Conservation (phyloP, 345 rosid genomes). For the Eucalyptus erythrocorys region DNA sequence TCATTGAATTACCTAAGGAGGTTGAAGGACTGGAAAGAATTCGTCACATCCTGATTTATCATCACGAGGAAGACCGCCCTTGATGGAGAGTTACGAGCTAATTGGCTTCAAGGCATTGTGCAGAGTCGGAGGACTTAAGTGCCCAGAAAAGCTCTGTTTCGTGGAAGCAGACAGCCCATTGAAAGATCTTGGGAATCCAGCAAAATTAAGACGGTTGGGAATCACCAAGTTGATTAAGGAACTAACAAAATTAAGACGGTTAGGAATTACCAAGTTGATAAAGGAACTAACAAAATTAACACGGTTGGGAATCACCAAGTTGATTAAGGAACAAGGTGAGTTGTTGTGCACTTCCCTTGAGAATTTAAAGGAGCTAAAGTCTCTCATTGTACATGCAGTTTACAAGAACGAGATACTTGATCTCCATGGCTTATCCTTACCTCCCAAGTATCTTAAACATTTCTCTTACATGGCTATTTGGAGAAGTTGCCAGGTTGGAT, state of each 20-base stretch:
- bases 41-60: no score
- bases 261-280: no score
- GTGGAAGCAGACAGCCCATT: not conserved
- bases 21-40: no score
- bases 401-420: not conserved
- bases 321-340: not conserved
- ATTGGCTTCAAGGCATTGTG: not conserved
- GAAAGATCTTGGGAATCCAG: not conserved
- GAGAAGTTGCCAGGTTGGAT: not conserved
- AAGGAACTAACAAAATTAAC: no score
- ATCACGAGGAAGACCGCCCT: no score
- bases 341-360: not conserved
- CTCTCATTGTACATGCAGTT: not conserved
- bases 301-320: no score
- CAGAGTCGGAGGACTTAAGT: not conserved
- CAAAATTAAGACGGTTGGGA: not conserved
- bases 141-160: not conserved
- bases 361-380: not conserved
- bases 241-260: no score
- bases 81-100: not conserved
- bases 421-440: not conserved
- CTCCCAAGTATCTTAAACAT: not conserved
- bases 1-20: no score
- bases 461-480: not conserved
- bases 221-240: not conserved